Evolutionary conservation across 352 stramenopile species (phyloP).

Genomic region (Phytophthora pinifolia): DNA sequence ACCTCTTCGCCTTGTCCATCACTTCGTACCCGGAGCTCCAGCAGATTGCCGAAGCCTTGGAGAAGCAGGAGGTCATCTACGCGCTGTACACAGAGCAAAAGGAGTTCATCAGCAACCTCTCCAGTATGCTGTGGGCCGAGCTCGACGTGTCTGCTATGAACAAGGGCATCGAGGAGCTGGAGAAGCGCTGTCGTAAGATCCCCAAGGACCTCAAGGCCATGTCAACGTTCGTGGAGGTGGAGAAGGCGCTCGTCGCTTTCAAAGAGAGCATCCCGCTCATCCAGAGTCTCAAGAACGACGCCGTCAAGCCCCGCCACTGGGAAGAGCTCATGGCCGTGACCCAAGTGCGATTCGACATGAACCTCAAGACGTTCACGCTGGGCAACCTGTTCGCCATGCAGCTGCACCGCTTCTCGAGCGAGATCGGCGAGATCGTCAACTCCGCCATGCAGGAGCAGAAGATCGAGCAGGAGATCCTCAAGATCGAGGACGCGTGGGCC

Average conservation of each 20-base stretch:
- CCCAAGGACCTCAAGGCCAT: constrained; percentile 90
- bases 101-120: constrained; percentile 90
- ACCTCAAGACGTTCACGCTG: constrained; percentile 92
- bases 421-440: constrained; percentile 94
- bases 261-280: constrained; percentile 94
- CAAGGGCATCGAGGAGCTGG: constrained; percentile 91
- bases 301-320: constrained; percentile 92
- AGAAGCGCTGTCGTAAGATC: constrained; percentile 92
- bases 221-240: constrained; percentile 90
- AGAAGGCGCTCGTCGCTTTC: constrained; percentile 92
- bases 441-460: constrained; percentile 94
- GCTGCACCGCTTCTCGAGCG: constrained; percentile 84
- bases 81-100: constrained; percentile 93
- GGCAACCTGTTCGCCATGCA: constrained; percentile 93
- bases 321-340: constrained; percentile 90
- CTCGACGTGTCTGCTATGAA: constrained; percentile 92
- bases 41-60: constrained; percentile 81
- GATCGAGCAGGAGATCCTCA: constrained; percentile 93
- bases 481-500: constrained; percentile 92
- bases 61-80: constrained; percentile 91
- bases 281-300: constrained; percentile 93
- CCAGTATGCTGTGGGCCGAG: constrained; percentile 92
- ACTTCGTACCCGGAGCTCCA: constrained; percentile 91
- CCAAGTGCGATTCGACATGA: constrained; percentile 92
- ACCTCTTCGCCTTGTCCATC: constrained; percentile 91